phyloP scores from a whole-genome alignment of 164 flowering plant species.

The Annona squamosa region DNA sequence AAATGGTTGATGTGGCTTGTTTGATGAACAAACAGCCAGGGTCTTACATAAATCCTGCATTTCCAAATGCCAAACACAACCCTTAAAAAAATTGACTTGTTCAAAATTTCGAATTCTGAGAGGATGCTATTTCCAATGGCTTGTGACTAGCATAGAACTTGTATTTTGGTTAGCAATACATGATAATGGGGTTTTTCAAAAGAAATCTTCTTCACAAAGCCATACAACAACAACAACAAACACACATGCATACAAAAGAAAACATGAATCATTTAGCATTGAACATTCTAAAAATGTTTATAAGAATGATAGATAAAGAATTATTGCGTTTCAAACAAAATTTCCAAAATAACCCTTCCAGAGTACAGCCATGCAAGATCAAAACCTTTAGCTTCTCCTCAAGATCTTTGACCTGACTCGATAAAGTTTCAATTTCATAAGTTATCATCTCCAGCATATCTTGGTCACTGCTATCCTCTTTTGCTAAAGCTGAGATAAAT shows the following conservation, averaged over 20 bases:
- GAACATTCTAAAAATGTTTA: not conserved
- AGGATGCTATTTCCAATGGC: too few relatives aligned
- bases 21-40: too few relatives aligned
- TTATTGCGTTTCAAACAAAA: not conserved
- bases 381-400: conserved; percentile 85
- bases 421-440: conserved; percentile 55
- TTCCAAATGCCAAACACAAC: too few relatives aligned
- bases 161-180: too few relatives aligned
- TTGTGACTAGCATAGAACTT: too few relatives aligned
- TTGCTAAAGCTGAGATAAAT: conserved; percentile 53
- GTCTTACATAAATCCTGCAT: too few relatives aligned
- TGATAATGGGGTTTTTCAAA: too few relatives aligned
- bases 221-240: not conserved
- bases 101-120: too few relatives aligned
- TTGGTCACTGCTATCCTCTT: conserved; percentile 67
- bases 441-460: conserved; percentile 96
- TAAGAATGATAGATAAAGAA: not conserved
- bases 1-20: too few relatives aligned
- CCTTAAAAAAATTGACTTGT: too few relatives aligned
- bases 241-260: not conserved
- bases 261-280: not conserved
- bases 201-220: too few relatives aligned
- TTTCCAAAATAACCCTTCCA: not conserved
- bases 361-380: not conserved
- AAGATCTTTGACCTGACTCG: conserved; percentile 52